Evolutionary conservation across 83 land plant genomes (phyloP), one percentile per base, ranked within the genome.

Genomic region (Picea abies): DNA sequence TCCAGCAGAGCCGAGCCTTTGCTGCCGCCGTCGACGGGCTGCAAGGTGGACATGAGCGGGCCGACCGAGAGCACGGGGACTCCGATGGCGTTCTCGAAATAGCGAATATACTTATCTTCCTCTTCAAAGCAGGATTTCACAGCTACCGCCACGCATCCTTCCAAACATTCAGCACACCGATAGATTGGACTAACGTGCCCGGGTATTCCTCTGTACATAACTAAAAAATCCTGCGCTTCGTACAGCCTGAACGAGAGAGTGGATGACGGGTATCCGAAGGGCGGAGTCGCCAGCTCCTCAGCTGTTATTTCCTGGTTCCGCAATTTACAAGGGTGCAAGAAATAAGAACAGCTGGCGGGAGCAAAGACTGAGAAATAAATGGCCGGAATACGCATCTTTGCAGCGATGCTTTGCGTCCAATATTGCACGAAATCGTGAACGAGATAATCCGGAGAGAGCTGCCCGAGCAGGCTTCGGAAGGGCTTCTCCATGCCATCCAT

Each of bases 401-500:
- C 52, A 47, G 52, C 52, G 52, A 8, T 8, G 52, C 52, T 47
- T 47, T 47, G 52, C 52, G 52, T 7, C 52, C 52, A 47, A 8
- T n/a, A n/a, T n/a, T n/a, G n/a, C n/a, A n/a, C n/a, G n/a, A n/a
- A n/a, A n/a, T n/a, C n/a, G n/a, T n/a, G 79, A 77, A 91, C 35
- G 67, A 88, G 83, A 16, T 82, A 63, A 63, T 86, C 78, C 23
- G 90, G 93, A 0, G 20, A 66, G 44, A 73, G 60, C 12, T 16
- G 3, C 22, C 20, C 3, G 29, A 90, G 73, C 2, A 83, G 49
- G 12, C 78, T 78, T 8, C 87, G 70, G 1, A 86, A 85, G 4
- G 75, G 79, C 25, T 77, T 37, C 25, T 78, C 66, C 20, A 20
- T 84, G 1, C n/a, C 37, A 77, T 90, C 92, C 70, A 90, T 41